Percentiles rank a stretch among this genome's conserved stretches.
phyloP scores from a whole-genome alignment of 2,329 filamentous ascomycete species.

The Pseudogymnoascus sp. region DNA sequence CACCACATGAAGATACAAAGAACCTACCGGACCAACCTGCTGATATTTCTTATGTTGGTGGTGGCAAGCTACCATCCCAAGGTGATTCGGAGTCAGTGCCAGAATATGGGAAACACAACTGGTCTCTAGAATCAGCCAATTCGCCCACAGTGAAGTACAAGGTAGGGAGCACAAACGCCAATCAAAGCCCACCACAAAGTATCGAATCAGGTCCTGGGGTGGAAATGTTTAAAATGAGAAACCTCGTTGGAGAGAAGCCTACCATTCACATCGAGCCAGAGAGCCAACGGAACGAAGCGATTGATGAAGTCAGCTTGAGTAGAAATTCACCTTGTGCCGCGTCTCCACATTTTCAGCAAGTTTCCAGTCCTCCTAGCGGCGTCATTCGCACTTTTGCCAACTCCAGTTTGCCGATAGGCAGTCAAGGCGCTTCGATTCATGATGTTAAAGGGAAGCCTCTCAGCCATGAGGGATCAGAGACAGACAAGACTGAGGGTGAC shows the following conservation, averaged over 20 bases:
- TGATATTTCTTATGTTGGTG: constrained; percentile 2
- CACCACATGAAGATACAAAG: background rate
- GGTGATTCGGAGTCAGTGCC: background rate
- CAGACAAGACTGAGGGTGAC: background rate
- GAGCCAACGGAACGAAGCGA: background rate
- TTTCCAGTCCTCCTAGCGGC: background rate
- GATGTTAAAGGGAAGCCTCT: background rate
- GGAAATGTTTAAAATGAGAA: background rate
- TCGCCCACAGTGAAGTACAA: background rate
- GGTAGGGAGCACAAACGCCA: background rate
- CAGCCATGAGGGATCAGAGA: background rate
- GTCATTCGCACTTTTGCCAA: background rate
- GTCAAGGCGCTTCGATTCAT: background rate
- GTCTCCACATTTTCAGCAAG: background rate
- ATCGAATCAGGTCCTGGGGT: background rate
- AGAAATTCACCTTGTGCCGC: background rate
- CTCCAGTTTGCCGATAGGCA: background rate
- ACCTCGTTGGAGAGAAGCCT: background rate
- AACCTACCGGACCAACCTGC: background rate
- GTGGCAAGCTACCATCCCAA: background rate
- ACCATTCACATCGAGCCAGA: background rate
- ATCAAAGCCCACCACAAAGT: background rate
- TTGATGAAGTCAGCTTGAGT: background rate
- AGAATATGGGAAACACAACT: background rate
- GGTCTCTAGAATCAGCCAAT: background rate